phyloP scores from a whole-genome alignment of 148 eudicot species.

The Simmondsia chinensis region DNA sequence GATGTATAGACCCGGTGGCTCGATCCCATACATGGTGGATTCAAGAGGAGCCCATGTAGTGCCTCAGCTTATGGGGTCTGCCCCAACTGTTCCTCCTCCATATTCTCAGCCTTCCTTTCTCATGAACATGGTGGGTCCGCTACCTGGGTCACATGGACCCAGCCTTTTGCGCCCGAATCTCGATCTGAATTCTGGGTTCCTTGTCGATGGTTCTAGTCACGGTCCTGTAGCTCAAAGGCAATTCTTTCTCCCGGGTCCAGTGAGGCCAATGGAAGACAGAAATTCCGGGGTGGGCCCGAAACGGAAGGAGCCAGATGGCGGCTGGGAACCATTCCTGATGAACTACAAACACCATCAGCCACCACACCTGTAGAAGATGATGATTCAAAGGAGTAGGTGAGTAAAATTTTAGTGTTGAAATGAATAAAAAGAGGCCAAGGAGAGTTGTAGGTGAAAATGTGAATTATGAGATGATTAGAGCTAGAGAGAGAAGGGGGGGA shows the following conservation, averaged over 20 bases:
- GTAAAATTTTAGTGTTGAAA: conserved; percentile 12
- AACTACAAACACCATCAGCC: conserved; percentile 59
- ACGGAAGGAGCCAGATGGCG: conserved; percentile 77
- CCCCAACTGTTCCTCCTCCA: conserved; percentile 30
- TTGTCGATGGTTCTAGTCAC: conserved; percentile 39
- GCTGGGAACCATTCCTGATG: conserved; percentile 52
- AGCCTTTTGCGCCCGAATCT: conserved; percentile 40
- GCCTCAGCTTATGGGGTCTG: conserved; percentile 48
- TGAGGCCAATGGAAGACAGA: conserved; percentile 32
- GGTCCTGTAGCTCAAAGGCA: conserved; percentile 44
- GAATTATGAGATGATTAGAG: conserved; percentile 33
- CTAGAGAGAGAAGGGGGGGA: conserved; percentile 12
- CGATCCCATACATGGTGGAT: conserved; percentile 71
- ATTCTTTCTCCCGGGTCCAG: conserved; percentile 32
- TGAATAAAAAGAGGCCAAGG: conserved; percentile 26
- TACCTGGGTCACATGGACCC: conserved; percentile 31
- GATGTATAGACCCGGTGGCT: conserved; percentile 44
- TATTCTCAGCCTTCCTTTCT: conserved; percentile 44
- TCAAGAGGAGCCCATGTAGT: conserved; percentile 54
- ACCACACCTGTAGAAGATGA: conserved; percentile 48
- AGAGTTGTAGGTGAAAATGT: conserved; percentile 14
- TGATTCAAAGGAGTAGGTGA: conserved; percentile 13
- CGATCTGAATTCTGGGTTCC: conserved; percentile 49
- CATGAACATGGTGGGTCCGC: conserved; percentile 31
- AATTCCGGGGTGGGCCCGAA: conserved; percentile 45